These are phyloP conservation scores for Ophiognomonia clavigignenti-juglandacearum DNA, from an alignment of 2,329 filamentous ascomycete genomes.

Conservation along the genomic window DNA sequence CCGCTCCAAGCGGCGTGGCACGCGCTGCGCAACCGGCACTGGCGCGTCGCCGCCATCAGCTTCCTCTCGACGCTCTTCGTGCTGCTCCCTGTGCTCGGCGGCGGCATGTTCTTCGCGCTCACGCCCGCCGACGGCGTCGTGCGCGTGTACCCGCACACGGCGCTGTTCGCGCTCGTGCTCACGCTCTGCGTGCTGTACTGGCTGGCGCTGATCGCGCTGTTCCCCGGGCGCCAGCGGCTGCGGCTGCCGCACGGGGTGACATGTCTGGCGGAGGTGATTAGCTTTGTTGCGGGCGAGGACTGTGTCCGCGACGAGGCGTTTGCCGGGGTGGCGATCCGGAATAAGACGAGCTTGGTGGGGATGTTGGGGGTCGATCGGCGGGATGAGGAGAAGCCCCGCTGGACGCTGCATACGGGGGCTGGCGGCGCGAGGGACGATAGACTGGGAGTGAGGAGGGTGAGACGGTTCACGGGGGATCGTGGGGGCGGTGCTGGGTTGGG, in stretches of 20 bases:
- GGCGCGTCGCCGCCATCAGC: conserved; percentile 58
- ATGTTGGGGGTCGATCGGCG: conserved; percentile 55
- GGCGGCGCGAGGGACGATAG: conserved; percentile 28
- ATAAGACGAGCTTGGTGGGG: conserved; percentile 63
- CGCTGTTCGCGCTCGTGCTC: conserved; percentile 69
- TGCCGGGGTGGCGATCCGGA: conserved; percentile 52
- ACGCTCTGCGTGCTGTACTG: conserved; percentile 67
- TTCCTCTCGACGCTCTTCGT: conserved; percentile 54
- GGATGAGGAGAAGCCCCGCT: conserved; percentile 43
- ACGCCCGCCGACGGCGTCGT: conserved; percentile 48
- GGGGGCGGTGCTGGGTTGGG: not conserved
- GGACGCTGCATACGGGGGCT: conserved; percentile 44
- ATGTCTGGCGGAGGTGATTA: conserved; percentile 71
- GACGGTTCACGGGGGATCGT: conserved; percentile 39
- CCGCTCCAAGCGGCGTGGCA: conserved; percentile 56
- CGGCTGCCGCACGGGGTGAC: conserved; percentile 69
- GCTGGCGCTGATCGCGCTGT: conserved; percentile 54
- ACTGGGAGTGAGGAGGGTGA: conserved; percentile 39
- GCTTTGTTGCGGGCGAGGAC: conserved; percentile 69
- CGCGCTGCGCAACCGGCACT: conserved; percentile 58
- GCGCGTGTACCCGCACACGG: conserved; percentile 67
- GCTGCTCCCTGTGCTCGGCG: conserved; percentile 61
- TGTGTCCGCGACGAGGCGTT: conserved; percentile 71
- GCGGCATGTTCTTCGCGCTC: conserved; percentile 70
- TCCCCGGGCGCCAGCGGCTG: conserved; percentile 56